Base-by-base conservation (phyloP, 805 yeast species). In the Blastobotrys parvus region DNA sequence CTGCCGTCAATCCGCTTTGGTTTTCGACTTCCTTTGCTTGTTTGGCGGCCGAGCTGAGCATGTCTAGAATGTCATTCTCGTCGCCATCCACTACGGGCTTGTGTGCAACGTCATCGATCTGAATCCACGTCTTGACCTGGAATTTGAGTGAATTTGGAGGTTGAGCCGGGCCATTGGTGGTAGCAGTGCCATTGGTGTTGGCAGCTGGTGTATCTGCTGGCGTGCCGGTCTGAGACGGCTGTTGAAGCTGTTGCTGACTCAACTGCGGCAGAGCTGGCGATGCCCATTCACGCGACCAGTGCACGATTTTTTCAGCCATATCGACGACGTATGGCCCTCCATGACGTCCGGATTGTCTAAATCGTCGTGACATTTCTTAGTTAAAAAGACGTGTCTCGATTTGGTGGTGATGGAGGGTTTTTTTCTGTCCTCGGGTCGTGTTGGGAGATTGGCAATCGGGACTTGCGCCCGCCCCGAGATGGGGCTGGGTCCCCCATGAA, bases 11-110 rank as follows among this genome's bases (percentile, higher is more conserved):
- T 5, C 60, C 55, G 5, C 62, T 67, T 19, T 46, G 44, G 13
- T 45, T 43, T 3, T 52, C 57, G 4, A 43, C 42, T 38, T 56
- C 54, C 11, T 38, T 39, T 33, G 25, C 41, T 27, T 29, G 47
- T 18, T 33, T 30, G 17, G 40, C 35, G 55, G 57, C 67, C 62
- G 46, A 57, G 53, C 53, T 44, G n/a, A 60, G 57, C 38, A 78
- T 60, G 43, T 74, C 72, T 17, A 77, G 55, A 8, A 64, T 54
- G 52, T 77, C 82, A 19, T 56, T 60, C 6, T 58, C 66, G 17
- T 62, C 68, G 11, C 68, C 65, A 41, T 67, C 72, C 21, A 51
- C 54, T 1, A 53, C 39, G 0, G 59, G 54, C 13, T 16, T 43
- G 44, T 50, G 54, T 4, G 53, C 36, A 7, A 25, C 42, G 30